Evolutionary conservation across 805 yeast genomes (phyloP).

Genomic region (Pichia heedii): DNA sequence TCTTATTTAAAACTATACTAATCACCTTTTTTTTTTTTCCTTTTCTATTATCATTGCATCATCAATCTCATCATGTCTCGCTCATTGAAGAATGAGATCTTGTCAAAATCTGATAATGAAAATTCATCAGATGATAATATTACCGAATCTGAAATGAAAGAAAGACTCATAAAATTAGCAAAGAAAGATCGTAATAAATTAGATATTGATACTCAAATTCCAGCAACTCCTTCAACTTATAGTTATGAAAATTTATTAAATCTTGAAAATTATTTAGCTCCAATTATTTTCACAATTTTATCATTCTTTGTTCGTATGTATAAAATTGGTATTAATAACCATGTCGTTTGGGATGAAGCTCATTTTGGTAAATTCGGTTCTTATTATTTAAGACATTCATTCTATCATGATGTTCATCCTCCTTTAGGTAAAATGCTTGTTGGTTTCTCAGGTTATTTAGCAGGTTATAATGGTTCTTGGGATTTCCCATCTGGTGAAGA

Average conservation of each 20-base stretch:
- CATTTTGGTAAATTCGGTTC: slow-evolving; percentile 90
- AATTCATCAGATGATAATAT: background rate
- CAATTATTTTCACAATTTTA: slow-evolving; percentile 56
- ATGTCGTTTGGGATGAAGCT: slow-evolving; percentile 96
- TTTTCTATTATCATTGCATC: background rate
- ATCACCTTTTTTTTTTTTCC: background rate
- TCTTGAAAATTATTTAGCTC: slow-evolving; percentile 33
- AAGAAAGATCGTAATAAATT: slow-evolving; percentile 8
- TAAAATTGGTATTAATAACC: slow-evolving; percentile 57
- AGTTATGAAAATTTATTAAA: slow-evolving; percentile 11
- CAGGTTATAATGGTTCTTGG: slow-evolving; percentile 85
- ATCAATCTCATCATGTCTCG: background rate
- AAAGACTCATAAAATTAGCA: slow-evolving; percentile 24
- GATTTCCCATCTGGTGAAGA: slow-evolving; percentile 74
- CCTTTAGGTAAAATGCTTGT: slow-evolving; percentile 78
- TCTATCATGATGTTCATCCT: slow-evolving; percentile 82
- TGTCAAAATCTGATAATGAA: background rate
- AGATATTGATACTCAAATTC: slow-evolving; percentile 10
- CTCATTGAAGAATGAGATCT: slow-evolving; percentile 1
- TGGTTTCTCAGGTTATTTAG: slow-evolving; percentile 69
- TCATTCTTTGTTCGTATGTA: slow-evolving; percentile 72
- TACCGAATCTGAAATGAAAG: slow-evolving; percentile 26
- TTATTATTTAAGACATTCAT: slow-evolving; percentile 67
- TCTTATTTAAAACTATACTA: too few species aligned
- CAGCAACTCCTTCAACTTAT: slow-evolving; percentile 8